These are phyloP conservation scores for Umbelopsis isabellina DNA, from an alignment of 192 early-diverging fungal genomes.

Conservation along the genomic window DNA sequence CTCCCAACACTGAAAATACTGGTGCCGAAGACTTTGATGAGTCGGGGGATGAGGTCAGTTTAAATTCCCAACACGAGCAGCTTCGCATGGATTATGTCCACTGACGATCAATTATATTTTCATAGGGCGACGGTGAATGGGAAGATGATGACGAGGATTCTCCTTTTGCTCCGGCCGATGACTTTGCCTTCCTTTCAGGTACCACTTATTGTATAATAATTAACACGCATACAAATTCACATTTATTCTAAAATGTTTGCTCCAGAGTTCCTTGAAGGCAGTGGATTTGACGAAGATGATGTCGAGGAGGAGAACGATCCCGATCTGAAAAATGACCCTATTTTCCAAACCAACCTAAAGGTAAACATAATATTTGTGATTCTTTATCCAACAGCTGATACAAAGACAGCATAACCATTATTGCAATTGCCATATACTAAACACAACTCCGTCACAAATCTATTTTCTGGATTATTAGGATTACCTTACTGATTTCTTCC, in stretches of 20 bases:
- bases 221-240: not conserved
- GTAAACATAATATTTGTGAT: slow-evolving; percentile 39
- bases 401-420: not conserved
- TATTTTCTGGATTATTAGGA: slow-evolving; percentile 43
- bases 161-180: slow-evolving; percentile 46
- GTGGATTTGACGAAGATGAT: slow-evolving; percentile 47
- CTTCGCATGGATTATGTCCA: not conserved
- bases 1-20: slow-evolving; percentile 58
- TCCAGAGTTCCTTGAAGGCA: slow-evolving; percentile 30
- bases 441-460: not conserved
- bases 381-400: not conserved
- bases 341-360: slow-evolving; percentile 70
- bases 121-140: slow-evolving; percentile 60
- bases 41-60: slow-evolving; percentile 60
- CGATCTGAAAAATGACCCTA: slow-evolving; percentile 67
- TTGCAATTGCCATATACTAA: slow-evolving; percentile 5
- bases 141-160: slow-evolving; percentile 64
- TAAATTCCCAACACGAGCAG: not conserved
- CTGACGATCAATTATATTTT: not conserved
- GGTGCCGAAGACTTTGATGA: slow-evolving; percentile 56
- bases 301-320: slow-evolving; percentile 68
- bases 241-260: not conserved
- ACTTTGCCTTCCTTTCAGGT: slow-evolving; percentile 52
- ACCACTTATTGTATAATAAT: slow-evolving; percentile 1
- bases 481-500: slow-evolving; percentile 61